These are phyloP conservation scores for Novymonas esmeraldas DNA, from an alignment of 208 protist species.

Conservation along the genomic window DNA sequence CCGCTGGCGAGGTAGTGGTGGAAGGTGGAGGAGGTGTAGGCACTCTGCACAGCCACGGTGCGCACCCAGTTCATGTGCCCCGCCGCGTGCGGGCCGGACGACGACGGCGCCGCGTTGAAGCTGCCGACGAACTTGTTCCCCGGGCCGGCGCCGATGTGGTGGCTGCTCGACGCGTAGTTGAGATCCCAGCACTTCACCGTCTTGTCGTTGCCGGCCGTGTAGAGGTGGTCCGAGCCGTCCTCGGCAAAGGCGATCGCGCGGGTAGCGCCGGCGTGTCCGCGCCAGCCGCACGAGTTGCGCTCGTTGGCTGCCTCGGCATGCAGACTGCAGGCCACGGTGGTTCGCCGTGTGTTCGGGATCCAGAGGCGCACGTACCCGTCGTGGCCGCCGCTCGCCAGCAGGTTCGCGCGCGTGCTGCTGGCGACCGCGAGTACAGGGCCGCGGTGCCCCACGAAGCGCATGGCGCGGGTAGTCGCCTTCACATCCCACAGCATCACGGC, in stretches of 20 bases:
- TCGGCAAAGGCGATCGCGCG: constrained; percentile 70
- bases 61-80: constrained; percentile 90
- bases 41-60: constrained; percentile 54
- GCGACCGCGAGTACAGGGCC: constrained; percentile 70
- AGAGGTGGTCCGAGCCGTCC: constrained; percentile 64
- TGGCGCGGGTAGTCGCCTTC: constrained; percentile 64
- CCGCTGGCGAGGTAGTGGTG: constrained; percentile 76
- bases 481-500: constrained; percentile 88
- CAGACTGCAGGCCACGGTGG: constrained; percentile 23
- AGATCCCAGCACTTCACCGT: constrained; percentile 87
- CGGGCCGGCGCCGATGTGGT: constrained; percentile 1
- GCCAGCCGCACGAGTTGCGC: constrained; percentile 30
- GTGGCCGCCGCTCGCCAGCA: constrained; percentile 77
- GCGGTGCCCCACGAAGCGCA: constrained; percentile 79
- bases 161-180: constrained; percentile 15
- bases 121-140: constrained; percentile 58
- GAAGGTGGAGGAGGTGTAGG: constrained; percentile 15
- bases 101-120: constrained; percentile 28
- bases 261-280: constrained; percentile 72
- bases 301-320: constrained; percentile 4
- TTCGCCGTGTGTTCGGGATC: constrained; percentile 56
- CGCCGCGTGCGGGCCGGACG: constrained; percentile 7
- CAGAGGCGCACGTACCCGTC: constrained; percentile 90
- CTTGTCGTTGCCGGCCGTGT: constrained; percentile 87
- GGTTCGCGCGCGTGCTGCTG: constrained; percentile 46